Evolutionary conservation across 2,329 filamentous ascomycete species (phyloP).

Genomic region (Microdochium paspali): DNA sequence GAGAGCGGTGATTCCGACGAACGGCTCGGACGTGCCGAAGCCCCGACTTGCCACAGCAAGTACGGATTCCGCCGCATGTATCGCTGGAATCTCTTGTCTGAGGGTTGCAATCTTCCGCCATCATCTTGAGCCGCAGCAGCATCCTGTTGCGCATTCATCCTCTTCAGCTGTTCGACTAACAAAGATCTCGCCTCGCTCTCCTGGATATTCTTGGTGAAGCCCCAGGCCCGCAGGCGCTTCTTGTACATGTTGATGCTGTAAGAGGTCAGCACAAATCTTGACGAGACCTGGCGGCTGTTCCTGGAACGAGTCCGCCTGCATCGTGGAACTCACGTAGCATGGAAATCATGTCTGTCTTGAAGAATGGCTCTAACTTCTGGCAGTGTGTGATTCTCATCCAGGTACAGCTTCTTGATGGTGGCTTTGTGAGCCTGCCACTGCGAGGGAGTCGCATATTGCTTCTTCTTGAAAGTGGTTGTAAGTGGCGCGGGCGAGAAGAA

Average conservation of each 20-base stretch:
- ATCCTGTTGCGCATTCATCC: too few species aligned
- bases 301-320: not conserved
- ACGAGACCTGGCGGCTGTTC: too few species aligned
- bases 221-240: constrained; percentile 31
- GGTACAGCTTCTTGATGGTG: constrained; percentile 26
- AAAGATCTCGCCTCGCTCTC: constrained; percentile 29
- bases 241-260: constrained; percentile 31
- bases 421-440: constrained; percentile 14
- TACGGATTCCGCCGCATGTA: constrained; percentile 28
- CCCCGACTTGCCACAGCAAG: not conserved
- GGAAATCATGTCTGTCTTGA: constrained; percentile 24
- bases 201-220: constrained; percentile 31
- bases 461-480: not conserved
- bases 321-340: constrained; percentile 24
- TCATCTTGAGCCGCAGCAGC: too few species aligned
- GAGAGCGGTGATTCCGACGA: not conserved
- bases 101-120: constrained; percentile 13
- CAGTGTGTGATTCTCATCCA: constrained; percentile 29
- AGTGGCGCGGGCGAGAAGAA: too few species aligned
- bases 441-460: constrained; percentile 10
- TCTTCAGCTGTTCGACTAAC: constrained; percentile 13
- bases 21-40: not conserved
- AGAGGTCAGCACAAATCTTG: constrained; percentile 4
- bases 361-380: constrained; percentile 30
- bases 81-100: constrained; percentile 28